Percentiles rank a stretch among this genome's conserved stretches.
phyloP scores from a whole-genome alignment of 2,329 filamentous ascomycete species.

The Capronia americana region DNA sequence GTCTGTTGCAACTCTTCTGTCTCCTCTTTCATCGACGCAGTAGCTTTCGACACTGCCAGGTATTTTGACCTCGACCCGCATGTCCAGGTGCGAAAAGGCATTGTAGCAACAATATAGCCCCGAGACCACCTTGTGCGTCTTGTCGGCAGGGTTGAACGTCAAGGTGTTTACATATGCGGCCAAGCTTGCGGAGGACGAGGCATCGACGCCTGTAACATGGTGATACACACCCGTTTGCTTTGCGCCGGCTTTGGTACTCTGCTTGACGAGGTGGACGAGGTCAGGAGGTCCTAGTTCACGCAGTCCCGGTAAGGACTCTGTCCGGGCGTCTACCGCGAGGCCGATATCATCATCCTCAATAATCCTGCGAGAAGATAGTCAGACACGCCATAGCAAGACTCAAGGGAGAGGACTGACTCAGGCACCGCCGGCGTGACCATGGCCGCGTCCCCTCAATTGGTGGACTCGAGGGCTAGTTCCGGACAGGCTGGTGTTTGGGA shows the following conservation, averaged over 20 bases:
- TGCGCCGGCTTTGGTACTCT: conserved; percentile 56
- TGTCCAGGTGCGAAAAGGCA: conserved; percentile 96
- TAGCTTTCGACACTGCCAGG: conserved; percentile 96
- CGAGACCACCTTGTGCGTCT: conserved; percentile 86
- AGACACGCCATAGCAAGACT: conserved; percentile 15
- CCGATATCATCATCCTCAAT: conserved; percentile 89
- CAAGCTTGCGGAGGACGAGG: conserved; percentile 93
- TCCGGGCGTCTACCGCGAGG: conserved; percentile 86
- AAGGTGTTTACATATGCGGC: conserved; percentile 98
- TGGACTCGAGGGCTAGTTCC: conserved; percentile 13
- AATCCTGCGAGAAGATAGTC: conserved; percentile 64
- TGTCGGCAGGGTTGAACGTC: conserved; percentile 85
- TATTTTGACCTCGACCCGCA: conserved; percentile 98
- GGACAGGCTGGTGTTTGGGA: conserved; percentile 26
- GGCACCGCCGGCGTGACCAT: conserved; percentile 79
- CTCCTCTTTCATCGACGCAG: conserved; percentile 94
- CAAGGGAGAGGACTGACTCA: conserved; percentile 63
- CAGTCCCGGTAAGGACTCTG: conserved; percentile 82
- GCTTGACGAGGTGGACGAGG: conserved; percentile 91
- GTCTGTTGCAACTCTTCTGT: conserved; percentile 91
- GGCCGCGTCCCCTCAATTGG: conserved; percentile 41
- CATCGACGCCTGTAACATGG: conserved; percentile 96
- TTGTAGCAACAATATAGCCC: conserved; percentile 99
- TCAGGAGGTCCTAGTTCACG: conserved; percentile 96
- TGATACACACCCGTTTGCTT: conserved; percentile 88